phyloP scores from a whole-genome alignment of 2,329 filamentous ascomycete species.

The Stenocarpella maydis region DNA sequence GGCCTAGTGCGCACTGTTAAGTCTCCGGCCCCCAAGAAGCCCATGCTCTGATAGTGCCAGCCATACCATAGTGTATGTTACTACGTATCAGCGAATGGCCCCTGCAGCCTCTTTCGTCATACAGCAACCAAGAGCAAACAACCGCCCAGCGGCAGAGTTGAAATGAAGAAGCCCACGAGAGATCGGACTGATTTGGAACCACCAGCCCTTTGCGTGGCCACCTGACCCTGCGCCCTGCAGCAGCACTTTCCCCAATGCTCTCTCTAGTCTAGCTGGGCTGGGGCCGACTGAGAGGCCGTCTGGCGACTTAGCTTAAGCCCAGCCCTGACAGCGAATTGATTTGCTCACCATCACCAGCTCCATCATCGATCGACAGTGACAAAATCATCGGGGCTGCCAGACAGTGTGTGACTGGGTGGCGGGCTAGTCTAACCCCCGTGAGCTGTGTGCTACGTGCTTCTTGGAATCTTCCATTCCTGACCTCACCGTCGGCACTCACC shows the following conservation, averaged over 20 bases:
- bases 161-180: background rate
- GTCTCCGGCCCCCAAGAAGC: too few species aligned
- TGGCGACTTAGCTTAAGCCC: background rate
- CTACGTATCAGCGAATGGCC: background rate
- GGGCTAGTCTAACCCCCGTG: constrained; percentile 2
- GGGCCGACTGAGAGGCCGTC: background rate
- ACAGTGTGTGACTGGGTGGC: too few species aligned
- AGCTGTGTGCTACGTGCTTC: background rate
- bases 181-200: background rate
- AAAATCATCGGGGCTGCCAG: background rate
- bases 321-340: background rate
- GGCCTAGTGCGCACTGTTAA: too few species aligned
- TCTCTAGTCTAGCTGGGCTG: background rate
- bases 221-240: constrained; percentile 4
- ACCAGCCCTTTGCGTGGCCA: background rate
- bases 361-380: constrained; percentile 3
- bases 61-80: too few species aligned
- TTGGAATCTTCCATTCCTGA: constrained; percentile 9
- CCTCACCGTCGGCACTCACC: background rate
- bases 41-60: too few species aligned
- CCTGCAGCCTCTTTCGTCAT: constrained; percentile 28
- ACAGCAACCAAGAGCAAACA: constrained; percentile 16
- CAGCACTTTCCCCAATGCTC: background rate
- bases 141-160: background rate
- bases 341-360: constrained; percentile 9